Base-by-base conservation (phyloP, 441 rosid genomes). In the Bruguiera hainesii region DNA sequence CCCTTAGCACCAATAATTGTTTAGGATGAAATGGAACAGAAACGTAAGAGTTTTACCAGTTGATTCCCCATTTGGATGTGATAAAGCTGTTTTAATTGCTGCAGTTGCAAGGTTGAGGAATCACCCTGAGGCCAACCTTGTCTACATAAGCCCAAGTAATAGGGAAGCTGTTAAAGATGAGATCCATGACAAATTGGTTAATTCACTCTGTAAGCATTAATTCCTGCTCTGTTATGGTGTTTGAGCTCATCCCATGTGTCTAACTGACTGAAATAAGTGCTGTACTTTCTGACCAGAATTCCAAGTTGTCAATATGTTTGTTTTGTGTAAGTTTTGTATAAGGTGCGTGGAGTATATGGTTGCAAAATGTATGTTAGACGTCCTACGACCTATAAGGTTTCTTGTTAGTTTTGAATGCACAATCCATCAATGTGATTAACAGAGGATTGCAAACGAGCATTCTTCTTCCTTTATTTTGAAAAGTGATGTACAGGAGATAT, bases 91-190 rank as follows among this genome's bases (percentile, higher is more conserved):
- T 9, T 63, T 46, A 37, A 65, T 33, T 65, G 69, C 19, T 71
- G 77, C 84, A 90, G 93, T 86, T 64, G 83, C 83, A 3, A 85
- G 86, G 77, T 35, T 90, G 73, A 90, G 75, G 81, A 81, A 82
- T 53, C 84, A 86, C 66, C 89, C 85, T 0, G 86, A 85, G 56
- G 91, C 89, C 28, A 73, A 70, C 37, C 62, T 87, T 42, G 78
- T 85, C 75, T 80, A 82, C 1, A 65, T 87, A 72, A 81, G 59
- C 65, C 71, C 71, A 35, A 70, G 71, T 66, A 87, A 84, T 68
- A 81, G 93, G 73, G 93, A 87, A 73, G 71, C 77, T 23, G 48
- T 73, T 25, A 78, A 69, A 78, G 84, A 88, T 35, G 73, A 81
- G 56, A 71, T 90, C 35, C 81, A 66, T 71, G 53, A 61, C 60